phyloP scores from a whole-genome alignment of 352 stramenopile genomes.

The Globisporangium nagaii region DNA sequence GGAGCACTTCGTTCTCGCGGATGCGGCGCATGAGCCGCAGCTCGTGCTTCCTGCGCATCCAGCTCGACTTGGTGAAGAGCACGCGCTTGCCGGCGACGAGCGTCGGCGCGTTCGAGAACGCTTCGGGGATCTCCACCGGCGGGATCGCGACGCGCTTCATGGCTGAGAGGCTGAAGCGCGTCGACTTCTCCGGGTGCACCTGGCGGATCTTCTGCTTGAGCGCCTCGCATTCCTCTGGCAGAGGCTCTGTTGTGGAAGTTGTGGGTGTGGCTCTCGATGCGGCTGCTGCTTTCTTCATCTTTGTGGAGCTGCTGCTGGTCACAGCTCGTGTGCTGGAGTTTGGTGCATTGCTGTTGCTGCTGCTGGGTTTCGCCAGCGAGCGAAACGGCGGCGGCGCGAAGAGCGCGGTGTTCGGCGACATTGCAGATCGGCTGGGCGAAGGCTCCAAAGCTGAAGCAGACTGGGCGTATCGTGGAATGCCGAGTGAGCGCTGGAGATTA shows the following conservation, averaged over 20 bases:
- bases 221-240: too few species aligned
- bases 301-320: not conserved
- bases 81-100: too few species aligned
- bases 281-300: not conserved
- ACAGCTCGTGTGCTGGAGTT: not conserved
- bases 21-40: conserved; percentile 1
- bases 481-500: not conserved
- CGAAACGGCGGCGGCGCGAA: not conserved
- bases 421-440: too few species aligned
- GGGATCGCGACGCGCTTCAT: conserved; percentile 59
- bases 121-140: conserved; percentile 32
- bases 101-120: too few species aligned
- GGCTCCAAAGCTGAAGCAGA: too few species aligned
- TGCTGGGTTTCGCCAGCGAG: not conserved
- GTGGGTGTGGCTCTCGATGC: too few species aligned
- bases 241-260: too few species aligned
- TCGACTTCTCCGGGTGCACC: conserved; percentile 30
- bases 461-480: too few species aligned
- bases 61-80: not conserved
- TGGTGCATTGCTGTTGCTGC: not conserved
- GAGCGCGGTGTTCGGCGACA: not conserved
- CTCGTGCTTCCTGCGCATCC: not conserved
- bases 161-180: conserved; percentile 51
- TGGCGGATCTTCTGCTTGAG: conserved; percentile 57
- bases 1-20: not conserved